Base-by-base conservation (phyloP, 148 eudicot species). In the Drosera capensis region DNA sequence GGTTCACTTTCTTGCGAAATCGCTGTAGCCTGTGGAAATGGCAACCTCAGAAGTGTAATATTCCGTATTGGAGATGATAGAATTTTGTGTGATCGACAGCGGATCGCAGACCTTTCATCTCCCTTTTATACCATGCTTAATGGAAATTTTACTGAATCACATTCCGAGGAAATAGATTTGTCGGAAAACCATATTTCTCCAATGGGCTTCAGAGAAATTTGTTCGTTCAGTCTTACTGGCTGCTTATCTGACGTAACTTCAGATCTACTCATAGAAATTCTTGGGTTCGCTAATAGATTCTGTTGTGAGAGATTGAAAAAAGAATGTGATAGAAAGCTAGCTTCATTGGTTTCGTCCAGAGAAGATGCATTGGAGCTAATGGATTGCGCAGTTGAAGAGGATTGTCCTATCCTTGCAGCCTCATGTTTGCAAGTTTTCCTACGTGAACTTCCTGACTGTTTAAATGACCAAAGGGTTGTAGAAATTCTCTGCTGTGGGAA, bases 91-190 rank as follows among this genome's bases (percentile, higher is more conserved):
- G 74, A 80, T 29, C 63, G 99, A 68, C 78, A 67, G 57, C 78
- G 71, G 46, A 78, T 90, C 46, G 87, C 99, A 4, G 25, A 61
- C 25, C 80, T 90, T 51, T 90, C 99, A 12, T 66, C 73, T 51
- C 99, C 99, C 37, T 90, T 90, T 62, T 65, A 61, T 56, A 73
- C 95, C 43, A 90, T 90, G 99, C 77, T 90, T 12, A 75, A 78
- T 60, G 99, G 99, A 0, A 58, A 82, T 62, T 90, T 90, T 62
- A 68, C 73, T 3, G 99, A 90, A 68, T 90, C 99, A 45, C 56
- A 55, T 17, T 45, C 48, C 25, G 67, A 81, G 35, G 84, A 71
- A 64, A 76, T 90, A 8, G 78, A 80, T 60, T 70, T 90, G 25
- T 80, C 95, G 4, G 71, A 76, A 44, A 90, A 90, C 59, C 58